These are phyloP conservation scores for Henckelia pumila DNA, from an alignment of 257 asterid genomes.

Conservation along the genomic window DNA sequence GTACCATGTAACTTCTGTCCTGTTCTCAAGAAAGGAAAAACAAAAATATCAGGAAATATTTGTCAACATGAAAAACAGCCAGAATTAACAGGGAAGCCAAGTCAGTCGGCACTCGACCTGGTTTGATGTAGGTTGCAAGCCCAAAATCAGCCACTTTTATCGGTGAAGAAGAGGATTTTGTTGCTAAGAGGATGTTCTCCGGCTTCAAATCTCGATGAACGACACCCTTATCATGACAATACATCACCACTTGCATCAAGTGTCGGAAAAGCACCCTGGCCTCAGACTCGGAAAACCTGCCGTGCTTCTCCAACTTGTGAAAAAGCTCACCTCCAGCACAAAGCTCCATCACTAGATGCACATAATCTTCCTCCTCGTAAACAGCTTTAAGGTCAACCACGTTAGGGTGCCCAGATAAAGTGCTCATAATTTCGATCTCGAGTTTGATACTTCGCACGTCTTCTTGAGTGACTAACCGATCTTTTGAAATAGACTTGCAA, in stretches of 20 bases:
- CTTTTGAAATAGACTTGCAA: conserved; percentile 82
- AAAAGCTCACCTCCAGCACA: conserved; percentile 91
- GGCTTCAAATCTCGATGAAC: conserved; percentile 84
- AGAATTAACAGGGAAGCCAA: conserved; percentile 2
- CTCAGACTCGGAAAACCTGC: conserved; percentile 66
- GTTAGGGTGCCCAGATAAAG: conserved; percentile 77
- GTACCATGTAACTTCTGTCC: conserved; percentile 66
- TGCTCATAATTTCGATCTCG: conserved; percentile 78
- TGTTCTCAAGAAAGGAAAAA: conserved; percentile 27
- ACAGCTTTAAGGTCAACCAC: conserved; percentile 77
- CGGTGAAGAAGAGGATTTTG: conserved; percentile 63
- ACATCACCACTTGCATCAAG: conserved; percentile 65
- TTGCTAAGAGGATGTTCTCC: conserved; percentile 68
- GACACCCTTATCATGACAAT: conserved; percentile 74
- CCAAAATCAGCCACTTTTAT: conserved; percentile 84
- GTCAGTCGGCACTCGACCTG: conserved; percentile 33
- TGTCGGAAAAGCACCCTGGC: conserved; percentile 57
- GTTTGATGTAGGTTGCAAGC: conserved; percentile 68
- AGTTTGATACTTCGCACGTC: conserved; percentile 73
- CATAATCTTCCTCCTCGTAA: conserved; percentile 73
- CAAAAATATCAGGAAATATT: background rate
- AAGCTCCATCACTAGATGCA: conserved; percentile 87
- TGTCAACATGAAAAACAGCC: background rate
- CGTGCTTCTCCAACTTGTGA: conserved; percentile 68
- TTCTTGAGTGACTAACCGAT: conserved; percentile 63